A percentile compares a stretch with the other conserved stretches of the same genome.
phyloP scores from a whole-genome alignment of 495 filamentous ascomycete genomes.

The Talaromyces stipitatus region DNA sequence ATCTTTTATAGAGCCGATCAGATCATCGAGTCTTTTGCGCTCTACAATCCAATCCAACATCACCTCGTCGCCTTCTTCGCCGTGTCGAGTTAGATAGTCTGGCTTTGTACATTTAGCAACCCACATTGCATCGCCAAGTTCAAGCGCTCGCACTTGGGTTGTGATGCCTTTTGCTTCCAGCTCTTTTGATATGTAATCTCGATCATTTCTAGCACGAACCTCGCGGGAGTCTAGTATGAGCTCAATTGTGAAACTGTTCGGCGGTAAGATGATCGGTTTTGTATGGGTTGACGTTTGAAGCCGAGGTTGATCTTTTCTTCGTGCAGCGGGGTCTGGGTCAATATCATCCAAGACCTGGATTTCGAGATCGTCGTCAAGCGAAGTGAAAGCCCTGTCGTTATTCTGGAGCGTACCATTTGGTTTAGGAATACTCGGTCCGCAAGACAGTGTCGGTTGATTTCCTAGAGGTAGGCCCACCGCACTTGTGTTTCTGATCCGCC shows the following conservation, averaged over 20 bases:
- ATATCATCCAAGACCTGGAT: neutral
- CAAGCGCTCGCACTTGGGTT: conserved; percentile 57
- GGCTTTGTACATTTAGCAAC: conserved; percentile 63
- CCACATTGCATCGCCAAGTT: conserved; percentile 75
- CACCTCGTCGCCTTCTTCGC: conserved; percentile 63
- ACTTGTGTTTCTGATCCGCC: conserved; percentile 49
- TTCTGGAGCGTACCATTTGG: neutral
- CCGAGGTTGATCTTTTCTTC: neutral
- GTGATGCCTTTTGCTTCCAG: conserved; percentile 58
- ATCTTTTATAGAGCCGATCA: conserved; percentile 73
- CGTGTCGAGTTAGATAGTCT: conserved; percentile 43
- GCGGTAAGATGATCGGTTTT: conserved; percentile 51
- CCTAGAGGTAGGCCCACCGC: conserved; percentile 12
- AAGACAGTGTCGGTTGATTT: neutral
- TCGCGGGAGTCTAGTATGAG: conserved; percentile 73
- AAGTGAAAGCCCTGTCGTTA: neutral
- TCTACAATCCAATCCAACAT: conserved; percentile 79
- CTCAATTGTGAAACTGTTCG: conserved; percentile 63
- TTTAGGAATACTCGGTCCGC: neutral
- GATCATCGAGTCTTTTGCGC: conserved; percentile 75
- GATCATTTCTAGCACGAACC: conserved; percentile 65
- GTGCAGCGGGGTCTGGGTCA: neutral
- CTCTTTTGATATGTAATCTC: conserved; percentile 71
- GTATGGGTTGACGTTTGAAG: neutral
- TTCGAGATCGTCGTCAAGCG: neutral